phyloP scores from a whole-genome alignment of 2,329 filamentous ascomycete species.

The Colletotrichum sp. region DNA sequence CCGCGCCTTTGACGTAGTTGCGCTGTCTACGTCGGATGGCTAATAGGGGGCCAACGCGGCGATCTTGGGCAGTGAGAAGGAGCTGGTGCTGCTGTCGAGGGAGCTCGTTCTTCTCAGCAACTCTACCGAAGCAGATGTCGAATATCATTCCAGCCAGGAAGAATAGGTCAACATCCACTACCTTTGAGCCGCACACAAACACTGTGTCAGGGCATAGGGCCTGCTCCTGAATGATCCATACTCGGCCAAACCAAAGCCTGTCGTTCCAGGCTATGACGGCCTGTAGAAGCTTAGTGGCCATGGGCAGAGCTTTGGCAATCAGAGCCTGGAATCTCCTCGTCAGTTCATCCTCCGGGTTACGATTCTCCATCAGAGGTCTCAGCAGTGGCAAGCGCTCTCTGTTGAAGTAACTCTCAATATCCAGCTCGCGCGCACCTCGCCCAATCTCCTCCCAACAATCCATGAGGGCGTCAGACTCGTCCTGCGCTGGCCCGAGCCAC shows the following conservation, averaged over 20 bases:
- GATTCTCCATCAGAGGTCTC: background rate
- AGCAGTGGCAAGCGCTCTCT: background rate
- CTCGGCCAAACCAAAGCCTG: conserved; percentile 29
- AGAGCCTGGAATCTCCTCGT: conserved; percentile 21
- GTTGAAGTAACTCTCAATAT: background rate
- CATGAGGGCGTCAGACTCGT: conserved; percentile 19
- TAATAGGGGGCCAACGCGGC: background rate
- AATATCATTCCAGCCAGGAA: conserved; percentile 21
- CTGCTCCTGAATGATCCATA: conserved; percentile 34
- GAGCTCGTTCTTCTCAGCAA: background rate
- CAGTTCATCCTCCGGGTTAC: conserved; percentile 15
- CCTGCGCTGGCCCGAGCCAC: conserved; percentile 34
- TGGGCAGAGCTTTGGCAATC: background rate
- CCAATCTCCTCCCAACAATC: conserved; percentile 26
- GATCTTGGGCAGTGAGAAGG: background rate
- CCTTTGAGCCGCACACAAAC: conserved; percentile 30
- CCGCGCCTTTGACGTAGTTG: conserved; percentile 17
- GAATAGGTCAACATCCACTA: conserved; percentile 31
- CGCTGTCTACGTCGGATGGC: background rate
- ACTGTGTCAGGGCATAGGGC: conserved; percentile 27
- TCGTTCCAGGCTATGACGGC: conserved; percentile 3
- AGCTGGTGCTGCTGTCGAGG: background rate
- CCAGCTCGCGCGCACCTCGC: conserved; percentile 29
- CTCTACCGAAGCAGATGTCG: conserved; percentile 5
- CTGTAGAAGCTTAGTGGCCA: background rate